A percentile compares a stretch with the other conserved stretches of the same genome.
Conservation (phyloP, 441 rosid genomes). For the Geranium incanum region DNA sequence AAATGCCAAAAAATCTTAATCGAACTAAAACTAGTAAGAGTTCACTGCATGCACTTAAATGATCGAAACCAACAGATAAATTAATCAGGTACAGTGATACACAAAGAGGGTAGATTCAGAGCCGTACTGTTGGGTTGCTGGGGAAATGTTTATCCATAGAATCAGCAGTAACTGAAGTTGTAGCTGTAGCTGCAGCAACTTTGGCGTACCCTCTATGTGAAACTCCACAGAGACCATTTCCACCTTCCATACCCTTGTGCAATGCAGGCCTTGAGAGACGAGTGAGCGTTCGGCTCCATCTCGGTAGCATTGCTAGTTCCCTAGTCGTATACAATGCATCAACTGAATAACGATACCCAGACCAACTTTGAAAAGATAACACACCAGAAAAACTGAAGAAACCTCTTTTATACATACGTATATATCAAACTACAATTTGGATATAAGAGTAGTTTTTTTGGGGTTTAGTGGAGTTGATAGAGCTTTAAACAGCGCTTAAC, state of each 20-base stretch:
- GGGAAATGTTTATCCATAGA: constrained; percentile 28
- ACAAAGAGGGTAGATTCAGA: not conserved
- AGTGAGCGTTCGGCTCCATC: constrained; percentile 42
- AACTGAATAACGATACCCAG: no score
- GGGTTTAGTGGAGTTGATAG: not conserved
- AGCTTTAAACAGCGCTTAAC: not conserved
- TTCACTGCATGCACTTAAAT: no score
- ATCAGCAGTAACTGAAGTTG: constrained; percentile 33
- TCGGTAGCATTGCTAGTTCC: constrained; percentile 38
- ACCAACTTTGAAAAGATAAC: not conserved
- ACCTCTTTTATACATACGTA: not conserved
- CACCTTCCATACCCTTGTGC: constrained; percentile 19
- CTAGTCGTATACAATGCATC: not conserved
- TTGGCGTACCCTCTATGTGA: constrained; percentile 36
- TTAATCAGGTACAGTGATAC: not conserved
- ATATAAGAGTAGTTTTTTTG: not conserved
- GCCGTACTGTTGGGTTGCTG: constrained; percentile 37
- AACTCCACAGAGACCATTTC: constrained; percentile 25
- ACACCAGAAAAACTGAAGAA: no score
- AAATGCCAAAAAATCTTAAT: no score
- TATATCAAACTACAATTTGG: not conserved
- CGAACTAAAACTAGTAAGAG: no score
- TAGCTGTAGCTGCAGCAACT: constrained; percentile 25
- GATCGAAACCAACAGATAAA: no score
- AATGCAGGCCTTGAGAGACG: constrained; percentile 39